Base-by-base conservation (phyloP, 1,139 yeast genomes). In the Pichia sp. region DNA sequence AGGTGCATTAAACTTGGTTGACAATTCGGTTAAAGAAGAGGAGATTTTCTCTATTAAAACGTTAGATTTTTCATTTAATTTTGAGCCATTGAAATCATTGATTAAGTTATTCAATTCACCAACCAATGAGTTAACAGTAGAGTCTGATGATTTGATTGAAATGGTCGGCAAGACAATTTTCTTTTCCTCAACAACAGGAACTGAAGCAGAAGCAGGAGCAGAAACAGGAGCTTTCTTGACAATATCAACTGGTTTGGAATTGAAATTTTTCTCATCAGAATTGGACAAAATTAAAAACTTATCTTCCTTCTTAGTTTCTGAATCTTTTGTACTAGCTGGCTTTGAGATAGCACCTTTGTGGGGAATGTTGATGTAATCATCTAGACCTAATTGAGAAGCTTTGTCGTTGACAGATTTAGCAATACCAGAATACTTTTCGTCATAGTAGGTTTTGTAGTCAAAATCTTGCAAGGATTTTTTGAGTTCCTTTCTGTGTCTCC, bases 21-120 rank as follows among this genome's bases (percentile, higher is more conserved):
- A 45, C 45, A 57, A 44, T 41, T 51, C 45, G 45, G 53, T 11
- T 51, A 72, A 54, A 65, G 66, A 38, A 16, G 44, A 16, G 73
- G 69, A 39, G 79, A 73, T 39, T 58, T 62, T 23, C 43, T 67
- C 65, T 41, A 82, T 73, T 6, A 73, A 56, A 11, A 75, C 70
- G 53, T 78, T 79, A 27, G 66, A 55, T 29, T 56, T 52, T 33
- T 55, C 52, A 11, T 54, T 48, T 29, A 55, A 44, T 27, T 55
- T 49, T 3, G 43, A 26, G 4, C 38, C n/a, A 52, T 69, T 68
- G 36, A 71, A 54, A 11, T 62, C 52, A 9, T 52, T 44, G 31
- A 69, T 60, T 36, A 68, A 51, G 3, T 49, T 44, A 50, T 69
- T 69, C 44, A 71, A 55, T 27, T 66, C 61, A 3, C 50, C 48